A percentile compares a stretch with the other conserved stretches of the same genome.
phyloP scores from a whole-genome alignment of 495 filamentous ascomycete genomes.

The Cercophora samala region DNA sequence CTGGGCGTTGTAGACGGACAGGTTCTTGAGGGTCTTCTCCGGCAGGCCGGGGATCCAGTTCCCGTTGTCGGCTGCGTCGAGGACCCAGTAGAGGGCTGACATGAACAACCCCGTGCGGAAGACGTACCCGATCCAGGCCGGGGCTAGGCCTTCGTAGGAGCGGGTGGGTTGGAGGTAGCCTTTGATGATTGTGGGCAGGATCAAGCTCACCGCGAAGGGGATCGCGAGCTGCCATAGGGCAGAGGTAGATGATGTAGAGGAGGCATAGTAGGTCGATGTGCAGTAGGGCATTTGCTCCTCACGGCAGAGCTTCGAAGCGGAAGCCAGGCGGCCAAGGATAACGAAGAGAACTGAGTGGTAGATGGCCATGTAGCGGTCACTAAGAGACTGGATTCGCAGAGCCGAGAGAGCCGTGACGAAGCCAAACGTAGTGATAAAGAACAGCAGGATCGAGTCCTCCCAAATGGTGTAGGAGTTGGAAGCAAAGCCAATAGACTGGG shows the following conservation, averaged over 20 bases:
- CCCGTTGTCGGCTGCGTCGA: conserved; percentile 88
- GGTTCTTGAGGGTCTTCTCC: conserved; percentile 61
- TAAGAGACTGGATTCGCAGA: conserved; percentile 58
- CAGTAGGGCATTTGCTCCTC: conserved; percentile 99
- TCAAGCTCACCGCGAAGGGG: conserved; percentile 67
- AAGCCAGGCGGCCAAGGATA: conserved; percentile 73
- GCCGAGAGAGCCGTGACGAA: conserved; percentile 67
- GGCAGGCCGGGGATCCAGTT: conserved; percentile 69
- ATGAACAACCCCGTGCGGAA: conserved; percentile 75
- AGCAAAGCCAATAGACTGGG: conserved; percentile 85
- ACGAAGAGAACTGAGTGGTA: conserved; percentile 85
- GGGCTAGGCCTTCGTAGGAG: conserved; percentile 81
- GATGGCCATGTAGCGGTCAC: conserved; percentile 67
- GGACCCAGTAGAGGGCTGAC: conserved; percentile 77
- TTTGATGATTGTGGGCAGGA: conserved; percentile 75
- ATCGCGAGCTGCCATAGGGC: conserved; percentile 85
- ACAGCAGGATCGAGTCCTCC: conserved; percentile 94
- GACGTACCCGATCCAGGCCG: conserved; percentile 75
- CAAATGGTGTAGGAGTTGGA: conserved; percentile 98
- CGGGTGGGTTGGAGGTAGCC: conserved; percentile 70
- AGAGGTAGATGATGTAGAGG: conserved; percentile 85
- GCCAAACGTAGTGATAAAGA: conserved; percentile 87
- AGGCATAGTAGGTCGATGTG: conserved; percentile 92
- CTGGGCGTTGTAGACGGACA: conserved; percentile 72
- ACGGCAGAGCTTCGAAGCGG: conserved; percentile 87